A percentile compares a stretch with the other conserved stretches of the same genome.
phyloP scores from a whole-genome alignment of 345 rosid genomes.

The Punica granatum region DNA sequence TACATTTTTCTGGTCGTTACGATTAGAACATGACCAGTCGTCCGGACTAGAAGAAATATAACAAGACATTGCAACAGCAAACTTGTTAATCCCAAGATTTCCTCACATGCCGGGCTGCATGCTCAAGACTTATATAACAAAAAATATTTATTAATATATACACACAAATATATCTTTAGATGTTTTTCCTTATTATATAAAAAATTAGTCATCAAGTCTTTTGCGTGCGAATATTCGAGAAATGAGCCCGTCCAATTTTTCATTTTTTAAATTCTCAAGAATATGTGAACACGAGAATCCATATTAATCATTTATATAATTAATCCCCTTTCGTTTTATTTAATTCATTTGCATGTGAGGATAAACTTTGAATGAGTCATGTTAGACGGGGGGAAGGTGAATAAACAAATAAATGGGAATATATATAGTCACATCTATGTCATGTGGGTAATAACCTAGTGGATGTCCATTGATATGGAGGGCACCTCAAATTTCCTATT shows the following conservation, averaged over 20 bases:
- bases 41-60: slow-evolving; percentile 13
- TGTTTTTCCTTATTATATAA: background rate
- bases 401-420: background rate
- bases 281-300: slow-evolving; percentile 27
- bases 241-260: slow-evolving; percentile 16
- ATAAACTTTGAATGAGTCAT: slow-evolving; percentile 16
- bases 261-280: slow-evolving; percentile 12
- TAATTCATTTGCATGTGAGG: slow-evolving; percentile 41
- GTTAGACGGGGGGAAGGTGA: background rate
- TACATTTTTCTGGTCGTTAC: slow-evolving; percentile 1
- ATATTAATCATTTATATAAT: slow-evolving; percentile 39
- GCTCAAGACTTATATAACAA: slow-evolving; percentile 14
- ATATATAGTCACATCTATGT: background rate
- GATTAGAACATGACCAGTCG: slow-evolving; percentile 17
- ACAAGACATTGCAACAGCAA: slow-evolving; percentile 8
- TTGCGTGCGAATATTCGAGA: slow-evolving; percentile 70
- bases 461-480: background rate
- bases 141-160: too few relatives aligned
- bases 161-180: too few relatives aligned
- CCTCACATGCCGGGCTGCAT: slow-evolving; percentile 46
- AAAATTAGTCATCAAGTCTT: slow-evolving; percentile 11
- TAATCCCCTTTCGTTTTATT: slow-evolving; percentile 11
- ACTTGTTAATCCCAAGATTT: slow-evolving; percentile 46
- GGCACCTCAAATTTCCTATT: background rate
- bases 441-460: background rate